These are phyloP conservation scores for Debaryomyces sp. DNA, from an alignment of 1,139 yeast genomes.

Conservation along the genomic window DNA sequence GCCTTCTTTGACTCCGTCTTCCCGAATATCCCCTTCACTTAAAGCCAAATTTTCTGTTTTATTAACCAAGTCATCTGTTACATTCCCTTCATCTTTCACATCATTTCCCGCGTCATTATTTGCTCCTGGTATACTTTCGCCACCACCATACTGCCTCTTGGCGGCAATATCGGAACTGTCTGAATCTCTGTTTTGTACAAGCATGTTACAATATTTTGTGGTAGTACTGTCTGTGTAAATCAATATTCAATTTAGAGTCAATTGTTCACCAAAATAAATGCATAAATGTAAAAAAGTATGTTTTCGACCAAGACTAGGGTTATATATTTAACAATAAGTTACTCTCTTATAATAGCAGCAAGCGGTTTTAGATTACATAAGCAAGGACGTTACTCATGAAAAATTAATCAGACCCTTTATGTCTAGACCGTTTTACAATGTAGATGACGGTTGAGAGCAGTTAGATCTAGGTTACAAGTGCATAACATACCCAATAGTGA, in stretches of 20 bases:
- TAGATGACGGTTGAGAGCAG: background rate
- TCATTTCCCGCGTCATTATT: background rate
- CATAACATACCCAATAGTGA: background rate
- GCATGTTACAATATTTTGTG: background rate
- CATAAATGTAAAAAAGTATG: background rate
- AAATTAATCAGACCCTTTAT: conserved; percentile 7
- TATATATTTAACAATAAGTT: background rate
- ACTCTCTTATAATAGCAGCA: conserved; percentile 1
- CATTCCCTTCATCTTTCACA: background rate
- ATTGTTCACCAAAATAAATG: background rate
- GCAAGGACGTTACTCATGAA: background rate
- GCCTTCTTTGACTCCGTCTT: background rate
- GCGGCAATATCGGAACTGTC: conserved; percentile 7
- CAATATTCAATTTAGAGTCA: background rate
- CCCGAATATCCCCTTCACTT: background rate
- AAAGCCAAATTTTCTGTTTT: background rate
- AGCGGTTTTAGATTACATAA: background rate
- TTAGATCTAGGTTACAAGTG: background rate
- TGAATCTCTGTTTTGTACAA: background rate
- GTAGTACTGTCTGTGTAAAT: background rate
- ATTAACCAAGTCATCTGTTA: background rate
- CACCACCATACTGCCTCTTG: conserved; percentile 1
- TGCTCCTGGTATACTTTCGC: background rate
- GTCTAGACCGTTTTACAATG: background rate
- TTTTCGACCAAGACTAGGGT: background rate